Evolutionary conservation across 108 stramenopile genomes (phyloP), one percentile per base, ranked within the genome.

Genomic region (Nitzschia palea): DNA sequence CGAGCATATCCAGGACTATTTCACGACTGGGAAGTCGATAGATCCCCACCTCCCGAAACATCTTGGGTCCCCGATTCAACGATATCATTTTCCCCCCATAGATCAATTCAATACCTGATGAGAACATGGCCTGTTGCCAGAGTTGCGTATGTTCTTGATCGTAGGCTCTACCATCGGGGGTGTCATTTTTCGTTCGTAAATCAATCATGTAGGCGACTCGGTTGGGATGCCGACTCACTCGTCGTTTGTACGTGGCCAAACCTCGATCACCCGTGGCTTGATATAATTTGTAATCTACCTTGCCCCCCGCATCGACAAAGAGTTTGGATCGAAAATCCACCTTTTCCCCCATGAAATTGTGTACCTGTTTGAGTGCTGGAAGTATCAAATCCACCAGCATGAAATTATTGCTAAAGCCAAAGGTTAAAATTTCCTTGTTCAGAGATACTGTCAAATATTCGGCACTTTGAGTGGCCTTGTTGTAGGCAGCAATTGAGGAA

Each of bases 221-320:
- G 2, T 32, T 50, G 0, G 63, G 63, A 32, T 33, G 28, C 14
- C 26, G 28, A 8, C 32, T 34, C 1, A 64, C 63, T 9, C 47
- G 63, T 26, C 63, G 48, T 25, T 50, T 47, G 30, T 64, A 64
- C 47, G 47, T 64, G n/a, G 27, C 47, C 2, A 64, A 20, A 6
- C 63, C 63, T 10, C 48, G 47, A 40, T 64, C 63, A 30, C 63
- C 63, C 9, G 26, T 64, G 8, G 63, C 45, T 64, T 64, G 63
- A 31, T 9, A 51, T 9, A 64, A 15, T 14, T 33, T 35, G 25
- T 48, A 64, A 30, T 64, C 48, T 22, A 64, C 50, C 20, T 50
- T 51, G 1, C 48, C 50, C 63, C 63, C 50, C 18, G 48, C 25
- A 15, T 50, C 28, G 29, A 51, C 63, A 48, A 51, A 51, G 9